Evolutionary conservation across 257 asterid genomes (phyloP).

Genomic region (Scutellaria minor): DNA sequence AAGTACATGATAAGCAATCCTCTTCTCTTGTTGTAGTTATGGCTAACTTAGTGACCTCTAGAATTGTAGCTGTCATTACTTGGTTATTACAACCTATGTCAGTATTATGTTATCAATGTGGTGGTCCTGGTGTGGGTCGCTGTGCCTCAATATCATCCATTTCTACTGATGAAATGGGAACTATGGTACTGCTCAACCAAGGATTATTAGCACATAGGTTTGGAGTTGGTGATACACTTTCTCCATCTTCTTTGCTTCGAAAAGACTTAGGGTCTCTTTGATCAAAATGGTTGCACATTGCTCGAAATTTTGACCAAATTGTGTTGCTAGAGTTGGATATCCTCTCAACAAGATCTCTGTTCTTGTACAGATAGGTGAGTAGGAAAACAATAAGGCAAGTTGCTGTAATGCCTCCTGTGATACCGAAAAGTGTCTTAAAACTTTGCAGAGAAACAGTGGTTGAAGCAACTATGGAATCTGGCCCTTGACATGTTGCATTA

Average conservation of each 20-base stretch:
- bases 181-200: neutral
- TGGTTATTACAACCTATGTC: neutral
- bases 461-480: neutral
- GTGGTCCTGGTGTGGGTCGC: neutral
- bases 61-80: neutral
- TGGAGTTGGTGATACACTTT: neutral
- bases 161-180: constrained; percentile 23
- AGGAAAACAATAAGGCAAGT: constrained; percentile 35
- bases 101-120: neutral
- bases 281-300: constrained; percentile 38
- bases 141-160: neutral
- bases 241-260: constrained; percentile 19
- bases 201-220: neutral
- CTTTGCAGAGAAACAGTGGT: constrained; percentile 18
- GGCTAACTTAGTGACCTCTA: neutral
- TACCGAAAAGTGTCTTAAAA: constrained; percentile 32
- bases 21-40: neutral
- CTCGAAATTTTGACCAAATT: constrained; percentile 41
- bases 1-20: neutral
- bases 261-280: constrained; percentile 28
- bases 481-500: neutral
- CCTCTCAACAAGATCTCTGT: constrained; percentile 34
- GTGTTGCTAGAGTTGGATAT: constrained; percentile 35
- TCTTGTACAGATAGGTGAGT: constrained; percentile 34
- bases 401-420: constrained; percentile 39